Conservation (phyloP, 2,329 filamentous ascomycete genomes). For the Xylariaceae sp. region DNA sequence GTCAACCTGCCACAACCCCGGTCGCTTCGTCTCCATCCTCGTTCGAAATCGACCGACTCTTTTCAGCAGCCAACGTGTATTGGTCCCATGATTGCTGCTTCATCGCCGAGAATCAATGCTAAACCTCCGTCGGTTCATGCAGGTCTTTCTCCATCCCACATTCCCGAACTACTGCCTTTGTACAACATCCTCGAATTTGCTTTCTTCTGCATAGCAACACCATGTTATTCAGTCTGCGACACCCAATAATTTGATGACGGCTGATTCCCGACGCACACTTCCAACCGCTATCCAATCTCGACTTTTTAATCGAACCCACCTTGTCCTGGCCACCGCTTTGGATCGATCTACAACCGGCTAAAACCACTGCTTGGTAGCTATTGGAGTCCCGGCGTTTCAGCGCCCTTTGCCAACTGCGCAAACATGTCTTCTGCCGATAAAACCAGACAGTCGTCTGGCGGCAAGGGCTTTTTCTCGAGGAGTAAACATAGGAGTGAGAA, state of each 20-base stretch:
- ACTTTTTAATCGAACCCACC: conserved; percentile 5
- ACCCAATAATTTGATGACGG: conserved; percentile 35
- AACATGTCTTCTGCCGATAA: conserved; percentile 67
- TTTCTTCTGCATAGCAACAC: conserved; percentile 26
- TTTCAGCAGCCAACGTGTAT: not conserved
- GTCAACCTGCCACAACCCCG: too few relatives aligned
- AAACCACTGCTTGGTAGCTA: conserved; percentile 15
- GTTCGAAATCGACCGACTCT: not conserved
- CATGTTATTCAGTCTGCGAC: conserved; percentile 39
- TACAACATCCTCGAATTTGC: conserved; percentile 16
- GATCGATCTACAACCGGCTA: conserved; percentile 8
- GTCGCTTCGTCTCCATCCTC: too few relatives aligned
- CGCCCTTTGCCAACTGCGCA: conserved; percentile 16
- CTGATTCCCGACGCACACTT: conserved; percentile 2
- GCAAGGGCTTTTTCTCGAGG: conserved; percentile 80
- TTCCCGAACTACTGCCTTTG: conserved; percentile 12
- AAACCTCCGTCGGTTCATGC: conserved; percentile 19
- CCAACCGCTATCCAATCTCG: too few relatives aligned
- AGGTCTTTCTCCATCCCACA: conserved; percentile 22
- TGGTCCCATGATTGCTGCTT: conserved; percentile 13
- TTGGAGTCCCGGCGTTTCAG: conserved; percentile 22
- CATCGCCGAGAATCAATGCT: conserved; percentile 21
- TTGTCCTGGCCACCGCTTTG: conserved; percentile 10
- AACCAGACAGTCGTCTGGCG: conserved; percentile 71
- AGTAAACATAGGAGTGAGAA: conserved; percentile 74